Percentiles rank a stretch among this genome's conserved stretches.
Conservation (phyloP, 2,329 filamentous ascomycete species). For the Colletotrichum echinochloae region DNA sequence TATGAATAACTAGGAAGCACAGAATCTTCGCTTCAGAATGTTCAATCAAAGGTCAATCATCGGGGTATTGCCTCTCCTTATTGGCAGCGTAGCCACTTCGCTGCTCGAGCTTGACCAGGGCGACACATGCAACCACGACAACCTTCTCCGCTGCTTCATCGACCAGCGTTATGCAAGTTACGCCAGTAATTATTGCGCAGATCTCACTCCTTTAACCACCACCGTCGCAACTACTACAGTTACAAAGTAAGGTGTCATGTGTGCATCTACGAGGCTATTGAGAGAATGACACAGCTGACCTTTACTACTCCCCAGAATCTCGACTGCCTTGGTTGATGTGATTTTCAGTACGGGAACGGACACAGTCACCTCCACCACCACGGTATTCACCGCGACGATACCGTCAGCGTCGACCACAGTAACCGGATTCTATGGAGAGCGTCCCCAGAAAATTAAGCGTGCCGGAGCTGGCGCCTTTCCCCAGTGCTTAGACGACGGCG, state of each 20-base stretch:
- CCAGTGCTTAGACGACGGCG: conserved; percentile 41
- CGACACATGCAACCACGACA: neutral
- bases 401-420: neutral
- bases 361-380: neutral
- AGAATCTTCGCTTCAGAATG: too few species aligned
- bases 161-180: neutral
- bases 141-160: neutral
- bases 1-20: too few species aligned
- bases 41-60: neutral
- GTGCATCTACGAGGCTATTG: too few species aligned
- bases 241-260: neutral
- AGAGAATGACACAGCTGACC: neutral
- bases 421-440: neutral
- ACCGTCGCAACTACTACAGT: neutral
- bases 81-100: neutral
- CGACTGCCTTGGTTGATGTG: neutral
- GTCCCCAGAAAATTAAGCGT: neutral
- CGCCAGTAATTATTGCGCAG: neutral
- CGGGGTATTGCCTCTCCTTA: neutral
- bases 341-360: neutral
- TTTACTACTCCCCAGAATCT: neutral
- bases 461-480: neutral
- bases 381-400: neutral
- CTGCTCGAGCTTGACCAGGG: neutral
- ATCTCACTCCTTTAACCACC: neutral